Evolutionary conservation across 345 rosid species (phyloP), one percentile per base, ranked within the genome.

Genomic region (Limnanthes douglasii): DNA sequence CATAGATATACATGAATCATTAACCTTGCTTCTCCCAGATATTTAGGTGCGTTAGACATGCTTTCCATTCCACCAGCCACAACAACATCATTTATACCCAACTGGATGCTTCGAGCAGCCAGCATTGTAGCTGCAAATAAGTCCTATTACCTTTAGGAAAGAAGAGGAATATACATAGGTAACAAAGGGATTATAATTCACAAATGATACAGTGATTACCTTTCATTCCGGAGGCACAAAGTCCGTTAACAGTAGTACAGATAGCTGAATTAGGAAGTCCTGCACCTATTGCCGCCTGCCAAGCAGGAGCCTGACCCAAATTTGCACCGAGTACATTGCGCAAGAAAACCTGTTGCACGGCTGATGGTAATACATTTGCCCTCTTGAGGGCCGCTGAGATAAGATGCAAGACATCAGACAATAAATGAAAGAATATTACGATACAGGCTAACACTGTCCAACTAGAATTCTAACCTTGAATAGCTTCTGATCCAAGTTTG

Each of bases 21-120:
- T 19, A 56, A 79, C 98, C 98, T 84, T 30, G 94, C 99, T 61
- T 85, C 96, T 17, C 78, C 78, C 25, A 90, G 26, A 50, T 90
- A 90, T 41, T 90, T 90, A 11, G 94, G 99, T n/a, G 48, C 78
- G 53, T 73, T 90, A 5, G 99, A 90, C 96, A 90, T 90, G 73
- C 73, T 85, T 58, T 90, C 96, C 96, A 81, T 90, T 61, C 99
- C 99, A 49, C 96, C 99, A 13, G 99, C 83, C 45, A 90, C 94
- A 35, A 90, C 88, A 17, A 80, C 67, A 15, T 90, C 94, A 55
- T 85, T 85, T 56, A 90, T 63, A 39, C 99, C 88, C 54, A 90
- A 58, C 57, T 85, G 96, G 35, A 90, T 77, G 63, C 88, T 80
- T 62, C 84, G 96, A 33, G 88, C 76, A 15, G 96, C 98, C 57